A percentile compares a stretch with the other conserved stretches of the same genome.
Conservation (phyloP, 2,329 filamentous ascomycete species). For the Hymenoscyphus infarciens region DNA sequence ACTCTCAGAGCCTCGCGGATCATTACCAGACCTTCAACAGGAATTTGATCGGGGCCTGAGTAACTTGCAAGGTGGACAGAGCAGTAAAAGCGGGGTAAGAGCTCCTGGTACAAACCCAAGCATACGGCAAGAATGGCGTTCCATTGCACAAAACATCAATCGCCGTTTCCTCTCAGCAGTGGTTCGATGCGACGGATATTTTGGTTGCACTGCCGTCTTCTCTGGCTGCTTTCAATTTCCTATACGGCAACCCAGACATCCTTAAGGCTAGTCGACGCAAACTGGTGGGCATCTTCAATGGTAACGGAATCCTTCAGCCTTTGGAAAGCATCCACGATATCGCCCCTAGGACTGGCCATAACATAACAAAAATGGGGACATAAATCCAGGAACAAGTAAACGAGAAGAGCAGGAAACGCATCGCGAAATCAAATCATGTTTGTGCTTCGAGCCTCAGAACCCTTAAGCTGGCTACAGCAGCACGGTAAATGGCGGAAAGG, state of each 20-base stretch:
- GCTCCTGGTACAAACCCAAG: conserved; percentile 36
- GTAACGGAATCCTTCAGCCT: conserved; percentile 15
- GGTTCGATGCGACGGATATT: conserved; percentile 44
- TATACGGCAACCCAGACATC: conserved; percentile 38
- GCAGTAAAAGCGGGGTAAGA: too few relatives aligned
- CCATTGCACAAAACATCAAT: conserved; percentile 45
- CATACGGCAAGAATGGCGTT: conserved; percentile 43
- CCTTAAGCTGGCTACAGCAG: too few relatives aligned
- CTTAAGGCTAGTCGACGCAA: conserved; percentile 34
- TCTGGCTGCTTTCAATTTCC: conserved; percentile 41
- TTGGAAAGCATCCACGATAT: conserved; percentile 15
- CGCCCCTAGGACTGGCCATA: too few relatives aligned
- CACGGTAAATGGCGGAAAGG: too few relatives aligned
- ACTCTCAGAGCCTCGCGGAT: background rate
- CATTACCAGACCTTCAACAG: conserved; percentile 11
- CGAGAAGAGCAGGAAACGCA: too few relatives aligned
- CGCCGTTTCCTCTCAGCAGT: conserved; percentile 38
- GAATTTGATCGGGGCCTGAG: conserved; percentile 17
- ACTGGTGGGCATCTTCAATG: conserved; percentile 15
- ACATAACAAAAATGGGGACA: too few relatives aligned
- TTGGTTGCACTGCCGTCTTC: conserved; percentile 37
- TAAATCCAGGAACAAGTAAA: too few relatives aligned
- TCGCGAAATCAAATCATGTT: too few relatives aligned
- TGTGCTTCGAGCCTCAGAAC: too few relatives aligned
- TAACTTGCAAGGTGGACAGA: background rate